Evolutionary conservation across 768 basidiomycete species (phyloP).

Genomic region (Tephrocybe sp.): DNA sequence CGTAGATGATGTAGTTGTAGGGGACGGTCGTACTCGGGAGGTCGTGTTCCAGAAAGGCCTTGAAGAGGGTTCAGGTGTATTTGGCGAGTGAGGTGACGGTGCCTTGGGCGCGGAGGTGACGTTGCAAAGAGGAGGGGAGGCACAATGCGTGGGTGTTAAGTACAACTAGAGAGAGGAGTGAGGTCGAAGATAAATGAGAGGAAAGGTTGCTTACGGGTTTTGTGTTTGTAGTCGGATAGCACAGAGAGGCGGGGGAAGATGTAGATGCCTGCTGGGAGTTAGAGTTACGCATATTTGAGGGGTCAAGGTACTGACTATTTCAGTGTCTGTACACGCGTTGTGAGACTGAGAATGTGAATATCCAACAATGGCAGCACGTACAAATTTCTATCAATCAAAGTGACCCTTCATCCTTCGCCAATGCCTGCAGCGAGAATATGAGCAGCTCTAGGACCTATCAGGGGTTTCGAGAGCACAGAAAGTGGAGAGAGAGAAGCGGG

Average conservation of each 20-base stretch:
- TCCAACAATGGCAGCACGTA: slow-evolving; percentile 26
- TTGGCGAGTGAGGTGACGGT: slow-evolving; percentile 39
- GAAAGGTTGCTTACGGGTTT: slow-evolving; percentile 48
- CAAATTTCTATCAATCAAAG: slow-evolving; percentile 62
- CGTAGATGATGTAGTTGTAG: slow-evolving; percentile 62
- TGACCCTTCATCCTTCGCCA: slow-evolving; percentile 52
- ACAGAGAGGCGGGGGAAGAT: slow-evolving; percentile 58
- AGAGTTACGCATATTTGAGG: not conserved
- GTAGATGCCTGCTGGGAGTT: slow-evolving; percentile 44
- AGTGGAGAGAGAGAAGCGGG: too few relatives aligned
- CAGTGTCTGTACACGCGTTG: slow-evolving; percentile 39
- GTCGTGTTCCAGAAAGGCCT: slow-evolving; percentile 46
- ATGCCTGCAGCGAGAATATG: slow-evolving; percentile 47
- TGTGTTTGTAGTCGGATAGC: slow-evolving; percentile 61
- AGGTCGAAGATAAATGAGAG: not conserved
- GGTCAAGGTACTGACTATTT: slow-evolving; percentile 37
- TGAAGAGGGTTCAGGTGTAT: slow-evolving; percentile 44
- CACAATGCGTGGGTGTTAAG: slow-evolving; percentile 53
- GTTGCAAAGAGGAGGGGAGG: slow-evolving; percentile 25
- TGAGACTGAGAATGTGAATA: not conserved
- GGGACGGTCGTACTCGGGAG: slow-evolving; percentile 33
- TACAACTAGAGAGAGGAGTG: slow-evolving; percentile 40
- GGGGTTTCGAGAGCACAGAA: too few relatives aligned
- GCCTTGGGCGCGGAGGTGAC: slow-evolving; percentile 39
- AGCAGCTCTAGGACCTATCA: slow-evolving; percentile 47